These are phyloP conservation scores for Eucalyptus sp. DNA, from an alignment of 345 rosid genomes.

Conservation along the genomic window DNA sequence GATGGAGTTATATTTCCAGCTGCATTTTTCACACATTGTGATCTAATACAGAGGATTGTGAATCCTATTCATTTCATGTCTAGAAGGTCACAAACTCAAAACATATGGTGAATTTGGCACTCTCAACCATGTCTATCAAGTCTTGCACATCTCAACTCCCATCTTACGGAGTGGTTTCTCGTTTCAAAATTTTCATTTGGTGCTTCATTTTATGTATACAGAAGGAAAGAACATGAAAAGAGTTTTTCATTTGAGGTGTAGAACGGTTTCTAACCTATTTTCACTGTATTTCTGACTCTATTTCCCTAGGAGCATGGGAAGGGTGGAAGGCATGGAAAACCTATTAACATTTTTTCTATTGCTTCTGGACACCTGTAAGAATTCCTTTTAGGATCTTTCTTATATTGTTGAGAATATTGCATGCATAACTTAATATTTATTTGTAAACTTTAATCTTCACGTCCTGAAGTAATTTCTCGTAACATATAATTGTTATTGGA, in stretches of 20 bases:
- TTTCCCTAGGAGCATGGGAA: conserved; percentile 42
- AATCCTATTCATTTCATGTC: background rate
- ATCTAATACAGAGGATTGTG: background rate
- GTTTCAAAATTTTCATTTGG: background rate
- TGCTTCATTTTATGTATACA: background rate
- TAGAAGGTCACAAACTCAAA: background rate
- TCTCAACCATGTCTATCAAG: background rate
- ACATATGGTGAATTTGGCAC: background rate
- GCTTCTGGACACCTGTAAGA: conserved; percentile 99
- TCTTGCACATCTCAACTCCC: background rate
- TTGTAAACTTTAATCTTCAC: background rate
- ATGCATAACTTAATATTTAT: background rate
- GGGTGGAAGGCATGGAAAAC: conserved; percentile 70
- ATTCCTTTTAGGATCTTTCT: background rate
- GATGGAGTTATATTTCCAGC: background rate
- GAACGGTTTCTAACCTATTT: background rate
- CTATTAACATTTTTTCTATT: conserved; percentile 79
- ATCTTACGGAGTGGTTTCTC: background rate
- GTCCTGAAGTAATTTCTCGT: background rate
- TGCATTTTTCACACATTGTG: background rate
- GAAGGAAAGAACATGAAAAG: background rate
- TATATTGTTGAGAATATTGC: background rate
- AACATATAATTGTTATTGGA: background rate
- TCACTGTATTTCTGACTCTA: background rate
- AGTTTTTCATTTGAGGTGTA: background rate